phyloP scores from a whole-genome alignment of 495 filamentous ascomycete species.

The Aspergillus ellipticus region DNA sequence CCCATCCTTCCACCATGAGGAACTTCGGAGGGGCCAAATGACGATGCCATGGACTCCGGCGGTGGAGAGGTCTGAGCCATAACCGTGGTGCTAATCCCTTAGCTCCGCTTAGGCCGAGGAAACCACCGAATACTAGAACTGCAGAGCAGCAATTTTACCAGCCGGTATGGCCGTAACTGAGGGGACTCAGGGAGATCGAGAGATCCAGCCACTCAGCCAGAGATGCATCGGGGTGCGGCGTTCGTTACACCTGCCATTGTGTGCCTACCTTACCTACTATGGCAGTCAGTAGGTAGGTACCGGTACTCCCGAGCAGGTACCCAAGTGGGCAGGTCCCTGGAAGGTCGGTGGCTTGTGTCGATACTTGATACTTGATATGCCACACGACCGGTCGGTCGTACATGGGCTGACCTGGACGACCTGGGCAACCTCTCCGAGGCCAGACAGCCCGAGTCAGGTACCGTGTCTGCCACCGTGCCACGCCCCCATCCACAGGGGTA shows the following conservation, averaged over 20 bases:
- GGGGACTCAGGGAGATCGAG: background rate
- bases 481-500: background rate
- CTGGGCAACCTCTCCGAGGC: too few species aligned
- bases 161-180: background rate
- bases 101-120: background rate
- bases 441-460: too few species aligned
- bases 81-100: constrained; percentile 1
- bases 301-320: too few species aligned
- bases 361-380: too few species aligned
- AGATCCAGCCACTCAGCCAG: background rate
- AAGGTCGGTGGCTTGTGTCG: too few species aligned
- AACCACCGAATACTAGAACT: background rate
- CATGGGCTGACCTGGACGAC: too few species aligned
- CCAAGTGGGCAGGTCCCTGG: too few species aligned
- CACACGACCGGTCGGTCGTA: too few species aligned
- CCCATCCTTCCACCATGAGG: background rate
- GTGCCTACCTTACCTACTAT: too few species aligned
- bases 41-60: background rate
- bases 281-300: background rate
- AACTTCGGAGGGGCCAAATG: constrained; percentile 1
- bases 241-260: background rate
- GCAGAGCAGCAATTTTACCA: background rate
- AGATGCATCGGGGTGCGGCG: background rate
- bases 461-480: background rate
- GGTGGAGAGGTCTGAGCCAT: background rate